phyloP scores from a whole-genome alignment of 179 eudicot genomes.

The Gypsophila paniculata region DNA sequence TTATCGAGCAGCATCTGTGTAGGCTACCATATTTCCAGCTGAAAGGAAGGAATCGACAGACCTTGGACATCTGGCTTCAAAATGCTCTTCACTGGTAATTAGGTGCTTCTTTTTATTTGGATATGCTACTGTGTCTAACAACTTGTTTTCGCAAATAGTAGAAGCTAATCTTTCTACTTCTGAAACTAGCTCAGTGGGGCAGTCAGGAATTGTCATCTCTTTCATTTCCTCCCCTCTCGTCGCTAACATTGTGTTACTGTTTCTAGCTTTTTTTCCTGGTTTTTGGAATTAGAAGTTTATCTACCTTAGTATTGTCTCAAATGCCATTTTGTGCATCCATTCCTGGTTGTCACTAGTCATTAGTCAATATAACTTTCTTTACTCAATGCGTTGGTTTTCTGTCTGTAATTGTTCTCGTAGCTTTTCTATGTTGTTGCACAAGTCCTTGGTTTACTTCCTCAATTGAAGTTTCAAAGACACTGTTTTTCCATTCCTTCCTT shows the following conservation, averaged over 20 bases:
- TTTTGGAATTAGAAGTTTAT: background rate
- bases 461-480: background rate
- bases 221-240: background rate
- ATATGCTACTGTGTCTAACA: background rate
- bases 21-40: conserved; percentile 71
- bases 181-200: background rate
- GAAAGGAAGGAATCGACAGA: conserved; percentile 49
- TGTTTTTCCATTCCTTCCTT: background rate
- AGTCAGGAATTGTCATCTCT: background rate
- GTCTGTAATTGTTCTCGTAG: background rate
- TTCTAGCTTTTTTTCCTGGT: background rate
- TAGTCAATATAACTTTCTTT: background rate
- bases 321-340: conserved; percentile 2
- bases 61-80: conserved; percentile 53
- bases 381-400: background rate
- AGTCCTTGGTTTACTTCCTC: background rate
- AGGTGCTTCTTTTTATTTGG: background rate
- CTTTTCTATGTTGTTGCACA: background rate
- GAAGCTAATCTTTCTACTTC: background rate
- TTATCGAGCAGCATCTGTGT: conserved; percentile 19
- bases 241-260: background rate
- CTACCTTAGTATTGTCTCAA: background rate
- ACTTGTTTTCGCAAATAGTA: background rate
- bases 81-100: conserved; percentile 70
- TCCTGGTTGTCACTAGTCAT: background rate